Conservation (phyloP, 257 asterid genomes). For the Solanum tarapatanum region DNA sequence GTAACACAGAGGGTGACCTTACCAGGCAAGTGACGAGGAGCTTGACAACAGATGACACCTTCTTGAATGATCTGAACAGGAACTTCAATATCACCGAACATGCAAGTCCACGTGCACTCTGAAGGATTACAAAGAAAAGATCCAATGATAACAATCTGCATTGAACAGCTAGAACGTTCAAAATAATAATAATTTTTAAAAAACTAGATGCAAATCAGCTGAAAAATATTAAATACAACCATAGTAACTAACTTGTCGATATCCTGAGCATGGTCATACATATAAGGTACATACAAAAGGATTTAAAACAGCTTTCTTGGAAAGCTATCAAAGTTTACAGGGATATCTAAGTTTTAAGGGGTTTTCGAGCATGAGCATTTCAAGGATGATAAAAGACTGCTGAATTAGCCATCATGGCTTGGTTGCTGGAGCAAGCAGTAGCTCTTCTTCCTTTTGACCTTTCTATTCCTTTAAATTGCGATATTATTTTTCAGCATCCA, state of each 20-base stretch:
- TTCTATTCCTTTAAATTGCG: not conserved
- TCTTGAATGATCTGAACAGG: conserved; percentile 74
- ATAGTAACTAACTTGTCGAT: not conserved
- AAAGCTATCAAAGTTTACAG: not conserved
- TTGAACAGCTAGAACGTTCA: not conserved
- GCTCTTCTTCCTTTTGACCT: not conserved
- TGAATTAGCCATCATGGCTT: not conserved
- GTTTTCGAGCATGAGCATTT: not conserved
- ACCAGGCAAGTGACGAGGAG: conserved; percentile 68
- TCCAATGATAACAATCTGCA: conserved; percentile 78
- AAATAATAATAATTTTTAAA: not conserved
- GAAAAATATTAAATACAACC: not conserved
- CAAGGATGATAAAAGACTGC: not conserved
- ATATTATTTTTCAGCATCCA: not conserved
- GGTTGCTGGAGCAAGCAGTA: not conserved
- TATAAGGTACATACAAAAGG: not conserved
- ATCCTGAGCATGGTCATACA: not conserved
- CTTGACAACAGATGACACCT: conserved; percentile 74
- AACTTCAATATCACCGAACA: conserved; percentile 89
- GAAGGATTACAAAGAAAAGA: conserved; percentile 67
- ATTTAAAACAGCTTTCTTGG: not conserved
- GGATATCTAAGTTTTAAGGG: not conserved
- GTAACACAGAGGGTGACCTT: conserved; percentile 66
- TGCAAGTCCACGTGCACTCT: conserved; percentile 69
- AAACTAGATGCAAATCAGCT: not conserved